A percentile compares a stretch with the other conserved stretches of the same genome.
Evolutionary conservation across 805 yeast genomes (phyloP).

Genomic region (Starmerella cellae): DNA sequence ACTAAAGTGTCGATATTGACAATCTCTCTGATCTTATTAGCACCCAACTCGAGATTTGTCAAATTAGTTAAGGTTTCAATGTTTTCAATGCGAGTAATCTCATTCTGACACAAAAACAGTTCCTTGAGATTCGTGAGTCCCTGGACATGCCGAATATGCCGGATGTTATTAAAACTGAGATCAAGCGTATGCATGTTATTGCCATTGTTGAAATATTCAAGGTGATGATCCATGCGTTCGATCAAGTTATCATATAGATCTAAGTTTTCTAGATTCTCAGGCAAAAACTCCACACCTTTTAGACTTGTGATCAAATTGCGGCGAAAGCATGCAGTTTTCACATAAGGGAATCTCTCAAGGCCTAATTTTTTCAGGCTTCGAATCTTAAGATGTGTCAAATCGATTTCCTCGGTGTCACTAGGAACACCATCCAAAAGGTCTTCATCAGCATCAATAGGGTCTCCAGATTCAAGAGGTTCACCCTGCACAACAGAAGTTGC

Average conservation of each 20-base stretch:
- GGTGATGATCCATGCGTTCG: constrained; percentile 56
- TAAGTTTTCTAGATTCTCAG: constrained; percentile 51
- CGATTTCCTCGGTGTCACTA: constrained; percentile 39
- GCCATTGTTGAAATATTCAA: constrained; percentile 41
- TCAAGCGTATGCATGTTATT: constrained; percentile 45
- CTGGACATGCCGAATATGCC: constrained; percentile 67
- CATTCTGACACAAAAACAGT: constrained; percentile 79
- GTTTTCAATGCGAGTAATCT: constrained; percentile 58
- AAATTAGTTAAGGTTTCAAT: constrained; percentile 44
- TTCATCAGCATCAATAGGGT: constrained; percentile 43
- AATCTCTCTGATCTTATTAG: constrained; percentile 50
- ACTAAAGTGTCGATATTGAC: constrained; percentile 44
- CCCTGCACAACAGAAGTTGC: neutral
- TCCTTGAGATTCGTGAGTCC: constrained; percentile 48
- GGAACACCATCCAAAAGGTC: constrained; percentile 40
- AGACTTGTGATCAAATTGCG: constrained; percentile 72
- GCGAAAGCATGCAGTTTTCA: constrained; percentile 58
- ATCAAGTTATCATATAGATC: constrained; percentile 89
- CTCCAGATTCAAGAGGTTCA: constrained; percentile 19
- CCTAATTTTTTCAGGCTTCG: constrained; percentile 36
- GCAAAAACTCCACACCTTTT: constrained; percentile 50
- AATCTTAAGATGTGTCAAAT: constrained; percentile 47
- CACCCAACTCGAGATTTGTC: constrained; percentile 76
- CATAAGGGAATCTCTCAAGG: constrained; percentile 35
- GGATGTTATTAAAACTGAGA: constrained; percentile 78